Base-by-base conservation (phyloP, 306 rosid species). In the Cicer arietinum region DNA sequence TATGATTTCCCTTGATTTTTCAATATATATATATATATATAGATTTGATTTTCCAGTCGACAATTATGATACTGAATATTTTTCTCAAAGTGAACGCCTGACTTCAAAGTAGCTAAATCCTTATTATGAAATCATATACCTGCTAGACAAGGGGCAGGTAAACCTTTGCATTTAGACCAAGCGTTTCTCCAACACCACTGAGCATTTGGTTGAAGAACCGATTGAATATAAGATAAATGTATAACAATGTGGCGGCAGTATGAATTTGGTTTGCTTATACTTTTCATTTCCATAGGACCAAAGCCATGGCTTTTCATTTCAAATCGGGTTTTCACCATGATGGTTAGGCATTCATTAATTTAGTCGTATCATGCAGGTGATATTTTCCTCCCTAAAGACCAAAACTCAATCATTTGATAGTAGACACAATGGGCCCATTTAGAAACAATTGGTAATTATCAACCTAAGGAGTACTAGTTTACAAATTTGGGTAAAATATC, bases 361-460 rank as follows among this genome's bases (percentile, higher is more conserved):
- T 47, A 50, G 42, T 75, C 53, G 13, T 42, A 3, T 62, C 45
- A 64, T 51, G 52, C 37, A 12, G 44, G 62, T 20, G 73, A 51
- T 50, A 17, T 64, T 50, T 64, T 51, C 2, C 52, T 14, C 52
- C 65, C 35, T 37, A 25, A 44, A 40, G 66, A 46, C 51, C 44
- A 66, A 13, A 52, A 54, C 20, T 67, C 50, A 56, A 35, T 77
- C 39, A 67, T 56, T 61, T 25, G 77, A 40, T 14, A 48, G 58
- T 54, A 60, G 67, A 42, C n/a, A 71, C 1, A n/a, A 22, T 71
- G 60, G 50, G 3, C 8, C 17, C 35, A 22, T 5, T 42, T 71
- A 63, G 62, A 65, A 72, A 73, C 69, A 66, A 35, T 45, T 18
- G 63, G 74, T 63, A 63, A 10, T 61, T 42, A 6, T 35, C 30